These are phyloP conservation scores for Cladosporium austrohemisphaericum DNA, from an alignment of 2,329 filamentous ascomycete species.

Conservation along the genomic window DNA sequence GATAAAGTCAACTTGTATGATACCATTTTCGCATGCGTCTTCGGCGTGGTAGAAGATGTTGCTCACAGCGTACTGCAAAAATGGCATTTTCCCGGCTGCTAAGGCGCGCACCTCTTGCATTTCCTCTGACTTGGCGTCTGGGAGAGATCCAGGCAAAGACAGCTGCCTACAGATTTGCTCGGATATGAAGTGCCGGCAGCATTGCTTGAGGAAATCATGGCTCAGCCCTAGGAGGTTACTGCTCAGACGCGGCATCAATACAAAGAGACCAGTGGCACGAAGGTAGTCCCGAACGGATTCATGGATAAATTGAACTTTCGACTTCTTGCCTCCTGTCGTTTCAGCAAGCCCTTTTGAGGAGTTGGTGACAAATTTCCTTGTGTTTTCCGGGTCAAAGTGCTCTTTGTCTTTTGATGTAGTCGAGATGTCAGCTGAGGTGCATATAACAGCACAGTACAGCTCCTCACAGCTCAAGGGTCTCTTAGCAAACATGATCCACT, in stretches of 20 bases:
- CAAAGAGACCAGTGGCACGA: background rate
- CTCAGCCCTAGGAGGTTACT: background rate
- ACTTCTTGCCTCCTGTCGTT: constrained; percentile 31
- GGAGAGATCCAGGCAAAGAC: background rate
- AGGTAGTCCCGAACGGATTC: constrained; percentile 41
- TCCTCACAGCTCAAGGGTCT: constrained; percentile 43
- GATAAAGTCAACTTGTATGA: background rate
- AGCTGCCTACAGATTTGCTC: background rate
- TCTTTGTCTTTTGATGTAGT: constrained; percentile 10
- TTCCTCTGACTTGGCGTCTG: background rate
- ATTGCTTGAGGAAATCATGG: background rate
- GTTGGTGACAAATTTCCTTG: constrained; percentile 36
- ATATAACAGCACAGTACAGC: constrained; percentile 37
- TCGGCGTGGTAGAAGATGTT: background rate
- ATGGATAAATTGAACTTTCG: constrained; percentile 52
- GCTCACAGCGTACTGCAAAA: background rate
- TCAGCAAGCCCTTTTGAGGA: constrained; percentile 53
- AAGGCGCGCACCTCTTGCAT: background rate
- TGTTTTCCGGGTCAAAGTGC: constrained; percentile 29
- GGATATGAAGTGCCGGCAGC: background rate
- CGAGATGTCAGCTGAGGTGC: constrained; percentile 36
- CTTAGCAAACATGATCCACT: constrained; percentile 53
- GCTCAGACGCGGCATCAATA: background rate
- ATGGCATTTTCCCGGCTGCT: background rate
- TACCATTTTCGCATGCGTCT: background rate